phyloP scores from a whole-genome alignment of 768 basidiomycete genomes.

The Naganishia antarctica region DNA sequence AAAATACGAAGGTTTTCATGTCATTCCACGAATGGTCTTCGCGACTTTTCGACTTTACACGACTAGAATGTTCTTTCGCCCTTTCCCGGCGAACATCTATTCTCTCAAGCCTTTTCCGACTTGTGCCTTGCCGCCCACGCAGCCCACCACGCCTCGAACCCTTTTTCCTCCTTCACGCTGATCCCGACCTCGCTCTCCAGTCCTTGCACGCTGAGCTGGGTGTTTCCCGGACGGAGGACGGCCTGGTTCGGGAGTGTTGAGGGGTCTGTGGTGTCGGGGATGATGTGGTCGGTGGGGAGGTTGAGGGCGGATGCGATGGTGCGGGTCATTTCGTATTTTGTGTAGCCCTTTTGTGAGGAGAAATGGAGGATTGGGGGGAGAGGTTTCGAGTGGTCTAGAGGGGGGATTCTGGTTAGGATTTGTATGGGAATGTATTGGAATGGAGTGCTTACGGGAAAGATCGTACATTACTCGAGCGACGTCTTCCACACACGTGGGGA shows the following conservation, averaged over 20 bases:
- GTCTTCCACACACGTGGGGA: slow-evolving; percentile 84
- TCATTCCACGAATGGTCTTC: no score
- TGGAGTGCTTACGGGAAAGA: slow-evolving; percentile 57
- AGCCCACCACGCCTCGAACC: slow-evolving; percentile 85
- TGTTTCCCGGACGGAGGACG: slow-evolving; percentile 72
- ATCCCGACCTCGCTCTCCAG: slow-evolving; percentile 61
- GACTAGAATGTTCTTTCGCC: no score
- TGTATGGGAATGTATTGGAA: background rate
- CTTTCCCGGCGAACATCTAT: no score
- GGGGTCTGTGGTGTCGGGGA: slow-evolving; percentile 61
- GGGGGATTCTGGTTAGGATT: background rate
- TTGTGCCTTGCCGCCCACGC: slow-evolving; percentile 36
- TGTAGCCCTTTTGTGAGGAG: slow-evolving; percentile 72
- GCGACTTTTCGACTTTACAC: no score
- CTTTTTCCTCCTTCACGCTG: slow-evolving; percentile 53
- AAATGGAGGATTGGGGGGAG: slow-evolving; percentile 79
- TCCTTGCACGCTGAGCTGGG: slow-evolving; percentile 68
- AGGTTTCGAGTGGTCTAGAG: slow-evolving; percentile 49
- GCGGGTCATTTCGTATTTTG: slow-evolving; percentile 88
- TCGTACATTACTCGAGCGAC: slow-evolving; percentile 78
- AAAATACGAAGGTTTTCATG: no score
- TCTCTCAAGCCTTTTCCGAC: background rate
- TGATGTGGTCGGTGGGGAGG: slow-evolving; percentile 63
- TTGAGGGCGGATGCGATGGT: slow-evolving; percentile 59
- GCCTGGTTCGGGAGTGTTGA: slow-evolving; percentile 50